Percentiles rank a stretch among this genome's conserved stretches.
Conservation (phyloP, 2,329 filamentous ascomycete genomes). For the Hypoxylon sp. region DNA sequence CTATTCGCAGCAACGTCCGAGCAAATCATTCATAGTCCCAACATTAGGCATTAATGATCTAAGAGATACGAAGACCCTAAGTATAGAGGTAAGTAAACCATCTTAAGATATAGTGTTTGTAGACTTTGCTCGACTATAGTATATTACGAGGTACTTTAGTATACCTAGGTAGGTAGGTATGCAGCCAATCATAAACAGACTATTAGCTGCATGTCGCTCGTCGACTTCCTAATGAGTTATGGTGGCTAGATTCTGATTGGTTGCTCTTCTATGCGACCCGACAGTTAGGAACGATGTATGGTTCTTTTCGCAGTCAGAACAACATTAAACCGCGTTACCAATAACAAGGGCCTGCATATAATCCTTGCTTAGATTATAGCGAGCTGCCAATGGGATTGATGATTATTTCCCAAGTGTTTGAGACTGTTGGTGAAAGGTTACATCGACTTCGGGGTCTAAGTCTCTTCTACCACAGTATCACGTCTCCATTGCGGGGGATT, state of each 20-base stretch:
- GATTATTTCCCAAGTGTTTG: slow-evolving; percentile 14
- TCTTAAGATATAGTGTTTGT: background rate
- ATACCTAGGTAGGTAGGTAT: background rate
- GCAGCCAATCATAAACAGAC: background rate
- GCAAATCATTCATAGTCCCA: background rate
- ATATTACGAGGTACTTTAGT: background rate
- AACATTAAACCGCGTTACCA: slow-evolving; percentile 6
- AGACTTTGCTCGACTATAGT: background rate
- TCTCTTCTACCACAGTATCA: background rate
- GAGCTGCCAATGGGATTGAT: slow-evolving; percentile 17
- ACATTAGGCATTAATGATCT: background rate
- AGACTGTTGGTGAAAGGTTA: slow-evolving; percentile 23
- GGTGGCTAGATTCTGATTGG: background rate
- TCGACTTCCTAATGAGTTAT: background rate
- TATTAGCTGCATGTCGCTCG: background rate
- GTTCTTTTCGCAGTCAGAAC: background rate
- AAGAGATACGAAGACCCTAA: background rate
- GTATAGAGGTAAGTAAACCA: background rate
- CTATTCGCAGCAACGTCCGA: background rate
- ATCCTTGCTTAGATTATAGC: slow-evolving; percentile 15
- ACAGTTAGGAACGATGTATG: background rate
- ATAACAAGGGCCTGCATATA: slow-evolving; percentile 4
- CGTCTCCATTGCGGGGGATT: slow-evolving; percentile 11
- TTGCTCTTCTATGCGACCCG: background rate
- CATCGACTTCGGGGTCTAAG: slow-evolving; percentile 10